Conservation (phyloP, 345 rosid species). For the Citrus cavaleriei region DNA sequence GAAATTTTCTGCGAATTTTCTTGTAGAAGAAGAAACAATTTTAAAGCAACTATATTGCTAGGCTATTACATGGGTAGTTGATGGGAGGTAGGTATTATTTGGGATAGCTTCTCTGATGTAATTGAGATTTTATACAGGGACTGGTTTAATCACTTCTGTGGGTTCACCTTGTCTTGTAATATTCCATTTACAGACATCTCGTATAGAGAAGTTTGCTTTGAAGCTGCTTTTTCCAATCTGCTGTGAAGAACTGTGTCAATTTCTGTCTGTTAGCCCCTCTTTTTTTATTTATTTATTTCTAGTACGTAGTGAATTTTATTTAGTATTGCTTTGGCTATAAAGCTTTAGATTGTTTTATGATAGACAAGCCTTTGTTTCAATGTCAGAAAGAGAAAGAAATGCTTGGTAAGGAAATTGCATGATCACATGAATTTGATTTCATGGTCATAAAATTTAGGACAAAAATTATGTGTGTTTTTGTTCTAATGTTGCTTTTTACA, state of each 20-base stretch:
- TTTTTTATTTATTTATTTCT: neutral
- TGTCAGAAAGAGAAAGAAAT: neutral
- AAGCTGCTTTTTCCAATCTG: neutral
- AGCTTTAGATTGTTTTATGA: neutral
- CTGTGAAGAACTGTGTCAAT: neutral
- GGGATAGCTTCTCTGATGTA: neutral
- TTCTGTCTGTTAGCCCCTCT: neutral
- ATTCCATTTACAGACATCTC: neutral
- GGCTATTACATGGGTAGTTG: slow-evolving; percentile 2
- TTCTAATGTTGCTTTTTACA: neutral
- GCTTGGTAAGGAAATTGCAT: neutral
- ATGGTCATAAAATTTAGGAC: neutral
- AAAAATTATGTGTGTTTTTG: neutral
- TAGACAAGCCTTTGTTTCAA: neutral
- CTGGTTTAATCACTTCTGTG: neutral
- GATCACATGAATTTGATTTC: neutral
- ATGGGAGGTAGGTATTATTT: neutral
- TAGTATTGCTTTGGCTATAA: neutral
- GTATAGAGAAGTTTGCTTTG: neutral
- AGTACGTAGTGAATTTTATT: neutral
- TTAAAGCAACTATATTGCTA: neutral
- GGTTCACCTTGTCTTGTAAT: neutral
- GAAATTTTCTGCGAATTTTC: neutral
- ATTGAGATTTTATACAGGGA: neutral
- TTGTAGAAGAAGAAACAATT: neutral